Base-by-base conservation (phyloP, 2,329 filamentous ascomycete species). In the Aureobasidium vineae region DNA sequence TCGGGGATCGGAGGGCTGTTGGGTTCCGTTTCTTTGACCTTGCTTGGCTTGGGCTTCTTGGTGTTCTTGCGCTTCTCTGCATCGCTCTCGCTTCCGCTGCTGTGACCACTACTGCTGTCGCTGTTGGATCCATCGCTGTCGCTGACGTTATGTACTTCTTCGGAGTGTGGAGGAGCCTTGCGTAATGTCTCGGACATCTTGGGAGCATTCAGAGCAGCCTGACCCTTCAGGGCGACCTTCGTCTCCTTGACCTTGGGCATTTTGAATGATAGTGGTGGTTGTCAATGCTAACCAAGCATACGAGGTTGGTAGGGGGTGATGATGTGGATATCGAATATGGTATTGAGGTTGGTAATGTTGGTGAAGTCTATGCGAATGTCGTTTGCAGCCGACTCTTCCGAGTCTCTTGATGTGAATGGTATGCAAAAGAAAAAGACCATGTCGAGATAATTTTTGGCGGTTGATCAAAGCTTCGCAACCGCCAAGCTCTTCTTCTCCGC, bases 191-290 rank as follows among this genome's bases (percentile, higher is more conserved):
- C 52, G 40, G 69, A 69, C 3, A 68, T 43, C 67, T 75, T 74
- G 8, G 68, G 66, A 7, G 68, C 56, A 47, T 70, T 73, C 50
- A 76, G 75, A 10, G 71, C 61, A 49, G 71, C 75, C 28, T 71
- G 69, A 59, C 71, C 72, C 21, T 76, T 75, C 15, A 77, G 60
- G 19, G 76, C 74, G 33, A 79, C 73, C 23, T 70, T 70, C 11
- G 75, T 76, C 70, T 71, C 73, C 66, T 75, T 77, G 47, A 72
- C 66, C 68, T 75, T 75, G 64, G 73, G 74, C 75, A 76, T 78
- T 19, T 69, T 69, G 43, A 49, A 23, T 28, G 23, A n/a, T 63
- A 16, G 33, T 63, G 45, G 43, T 63, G 59, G 16, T 47, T 49
- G 31, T 40, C 23, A 23, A 49, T 47, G 41, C 57, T 61, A 61